phyloP scores from a whole-genome alignment of 2,329 filamentous ascomycete genomes.

The Leptographium procerum region DNA sequence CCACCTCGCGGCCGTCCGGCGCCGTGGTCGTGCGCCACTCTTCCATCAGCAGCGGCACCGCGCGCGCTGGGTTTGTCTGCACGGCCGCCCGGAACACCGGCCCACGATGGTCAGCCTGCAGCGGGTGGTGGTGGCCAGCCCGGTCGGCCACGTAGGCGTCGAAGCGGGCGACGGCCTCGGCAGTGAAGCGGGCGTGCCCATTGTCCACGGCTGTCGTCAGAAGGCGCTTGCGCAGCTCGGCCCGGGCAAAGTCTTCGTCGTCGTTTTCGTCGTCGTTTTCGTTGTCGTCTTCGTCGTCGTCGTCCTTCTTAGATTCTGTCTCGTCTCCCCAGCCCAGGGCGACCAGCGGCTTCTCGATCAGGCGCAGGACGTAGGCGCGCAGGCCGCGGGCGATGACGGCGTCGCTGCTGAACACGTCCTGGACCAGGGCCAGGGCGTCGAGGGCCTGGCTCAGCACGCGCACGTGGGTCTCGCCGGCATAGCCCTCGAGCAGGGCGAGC shows the following conservation, averaged over 20 bases:
- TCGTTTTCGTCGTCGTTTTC: conserved; percentile 67
- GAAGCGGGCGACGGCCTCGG: conserved; percentile 71
- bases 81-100: conserved; percentile 73
- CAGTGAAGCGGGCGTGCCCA: conserved; percentile 61
- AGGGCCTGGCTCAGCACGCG: conserved; percentile 84
- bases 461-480: conserved; percentile 70
- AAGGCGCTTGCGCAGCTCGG: conserved; percentile 72
- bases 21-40: conserved; percentile 76
- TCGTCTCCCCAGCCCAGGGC: conserved; percentile 61
- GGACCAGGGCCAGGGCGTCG: conserved; percentile 62
- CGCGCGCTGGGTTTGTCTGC: conserved; percentile 53
- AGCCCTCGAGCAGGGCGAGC: conserved; percentile 74
- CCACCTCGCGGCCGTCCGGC: conserved; percentile 84
- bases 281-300: not conserved
- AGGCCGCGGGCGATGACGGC: conserved; percentile 60
- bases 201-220: conserved; percentile 64
- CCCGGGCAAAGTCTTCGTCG: conserved; percentile 49
- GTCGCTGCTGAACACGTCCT: conserved; percentile 75
- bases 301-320: no score
- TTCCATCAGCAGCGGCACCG: conserved; percentile 66
- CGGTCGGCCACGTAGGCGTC: conserved; percentile 62
- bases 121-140: conserved; percentile 50
- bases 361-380: conserved; percentile 65
- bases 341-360: conserved; percentile 64
- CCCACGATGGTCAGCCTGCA: conserved; percentile 71